These are phyloP conservation scores for Fusarium xylarioides DNA, from an alignment of 2,329 filamentous ascomycete species.

Conservation along the genomic window DNA sequence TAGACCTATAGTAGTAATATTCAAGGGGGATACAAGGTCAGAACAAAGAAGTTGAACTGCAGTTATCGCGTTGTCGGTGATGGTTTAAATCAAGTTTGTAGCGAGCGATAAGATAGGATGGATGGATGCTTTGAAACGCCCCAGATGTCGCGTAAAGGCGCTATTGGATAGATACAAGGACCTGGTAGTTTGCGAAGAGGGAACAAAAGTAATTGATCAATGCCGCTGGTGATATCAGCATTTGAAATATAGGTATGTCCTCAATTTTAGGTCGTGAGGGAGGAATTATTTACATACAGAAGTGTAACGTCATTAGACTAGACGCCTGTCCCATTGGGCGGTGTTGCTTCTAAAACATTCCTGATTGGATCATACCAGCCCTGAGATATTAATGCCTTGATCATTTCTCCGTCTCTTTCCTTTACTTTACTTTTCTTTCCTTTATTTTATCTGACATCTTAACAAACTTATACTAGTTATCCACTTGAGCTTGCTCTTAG, in stretches of 20 bases:
- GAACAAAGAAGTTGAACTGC: slow-evolving; percentile 1
- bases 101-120: slow-evolving; percentile 23
- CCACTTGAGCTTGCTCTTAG: not conserved
- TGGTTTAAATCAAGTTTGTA: slow-evolving; percentile 27
- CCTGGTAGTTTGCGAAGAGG: not conserved
- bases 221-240: not conserved
- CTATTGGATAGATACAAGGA: not conserved
- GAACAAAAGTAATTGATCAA: not conserved
- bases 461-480: not conserved
- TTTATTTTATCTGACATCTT: not conserved
- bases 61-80: slow-evolving; percentile 13
- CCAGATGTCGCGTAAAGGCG: not conserved
- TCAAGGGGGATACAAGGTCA: not conserved
- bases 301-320: slow-evolving; percentile 34
- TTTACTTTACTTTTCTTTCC: not conserved
- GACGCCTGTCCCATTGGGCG: not conserved
- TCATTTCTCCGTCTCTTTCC: not conserved
- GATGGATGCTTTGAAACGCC: not conserved
- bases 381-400: not conserved
- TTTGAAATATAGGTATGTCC: not conserved
- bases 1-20: not conserved
- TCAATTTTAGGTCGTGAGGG: not conserved
- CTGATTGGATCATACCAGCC: slow-evolving; percentile 31
- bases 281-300: slow-evolving; percentile 1
- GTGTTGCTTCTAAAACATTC: slow-evolving; percentile 16